Base-by-base conservation (phyloP, 306 rosid species). In the Acacia melanoxylon region DNA sequence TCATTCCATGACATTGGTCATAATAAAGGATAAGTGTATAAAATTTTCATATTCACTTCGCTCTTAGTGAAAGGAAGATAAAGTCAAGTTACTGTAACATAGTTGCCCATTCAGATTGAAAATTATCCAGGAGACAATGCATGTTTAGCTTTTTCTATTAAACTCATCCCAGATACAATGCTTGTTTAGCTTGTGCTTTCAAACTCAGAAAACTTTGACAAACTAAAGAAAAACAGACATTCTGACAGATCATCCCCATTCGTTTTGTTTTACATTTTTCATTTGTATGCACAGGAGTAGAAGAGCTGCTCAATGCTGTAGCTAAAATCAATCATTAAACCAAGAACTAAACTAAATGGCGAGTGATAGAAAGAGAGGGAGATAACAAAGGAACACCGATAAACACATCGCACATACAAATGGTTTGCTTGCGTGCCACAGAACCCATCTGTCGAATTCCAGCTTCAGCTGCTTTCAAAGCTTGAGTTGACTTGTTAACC, bases 401-500 rank as follows among this genome's bases (percentile, higher is more conserved):
- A 81, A 83, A 74, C 22, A 80, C n/a, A 68, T 74, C 37, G 70
- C 78, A 87, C 98, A 37, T 88, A 95, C 96, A 91, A 51, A 93
- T 82, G n/a, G 99, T 95, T 86, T 89, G 93, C 83, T 93, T 89
- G 72, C 86, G 97, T 54, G 99, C 99, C 54, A 89, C 74, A 14
- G 91, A 63, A 35, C 99, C 93, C 9, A 95, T 87, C 84, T 89
- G 91, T 72, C 92, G 91, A 80, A 95, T 87, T 88, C 98, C 98
- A 59, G 94, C 90, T 86, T 91, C 93, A 58, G 98, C 98, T 10
- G 98, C 94, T 83, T 90, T 96, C 83, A 95, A 89, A 67, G 97
- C 96, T 90, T 93, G 96, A 82, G 94, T 82, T 62, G 99, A 93
- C 84, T 91, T 93, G 92, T 5, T 93, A 68, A 95, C 91, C 77